Evolutionary conservation across 2,329 filamentous ascomycete species (phyloP), one percentile per base, ranked within the genome.

Genomic region (Colletotrichum tabaci): DNA sequence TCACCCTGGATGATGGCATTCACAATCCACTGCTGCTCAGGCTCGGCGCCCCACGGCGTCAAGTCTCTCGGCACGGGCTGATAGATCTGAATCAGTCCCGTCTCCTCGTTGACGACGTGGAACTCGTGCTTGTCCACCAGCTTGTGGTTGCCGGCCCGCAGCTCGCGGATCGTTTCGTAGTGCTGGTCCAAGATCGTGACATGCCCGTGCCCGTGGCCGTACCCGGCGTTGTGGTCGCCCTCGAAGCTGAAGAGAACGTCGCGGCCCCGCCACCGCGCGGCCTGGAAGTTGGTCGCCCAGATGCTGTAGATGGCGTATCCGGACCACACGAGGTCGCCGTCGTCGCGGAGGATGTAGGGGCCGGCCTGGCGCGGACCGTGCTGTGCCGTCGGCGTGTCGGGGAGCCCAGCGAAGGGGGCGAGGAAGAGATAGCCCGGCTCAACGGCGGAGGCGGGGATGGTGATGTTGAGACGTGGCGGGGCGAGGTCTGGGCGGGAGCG

Each of bases 271-370:
- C 84, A 89, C 7, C 81, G 80, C 0, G 80, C 84, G 1, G 82
- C 82, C 72, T 87, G 87, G 78, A 90, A 89, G 75, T 89, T 89
- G 71, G 84, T 84, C 0, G 84, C 77, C 84, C 87, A 89, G 76
- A 85, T 85, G 42, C 83, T 84, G 74, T 85, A 88, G 74, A 86
- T 84, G 4, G 82, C 84, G 65, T 87, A 87, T 2, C 88, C 87
- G 0, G 87, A 89, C 87, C 87, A 90, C 26, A 90, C 81, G 0
- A 90, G 80, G 61, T 89, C 86, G 2, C 88, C 88, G 42, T 87
- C 79, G 74, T 88, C 84, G 7, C 83, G 82, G 74, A 89, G 85
- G 74, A 90, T 90, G 76, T 90, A 90, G 0, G 87, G 85, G 0
- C 81, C 87, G 1, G 86, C 82, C 77, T 89, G 87, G 6, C 83